Base-by-base conservation (phyloP, 1,284 basidiomycete species). In the Rhodofomes roseus region DNA sequence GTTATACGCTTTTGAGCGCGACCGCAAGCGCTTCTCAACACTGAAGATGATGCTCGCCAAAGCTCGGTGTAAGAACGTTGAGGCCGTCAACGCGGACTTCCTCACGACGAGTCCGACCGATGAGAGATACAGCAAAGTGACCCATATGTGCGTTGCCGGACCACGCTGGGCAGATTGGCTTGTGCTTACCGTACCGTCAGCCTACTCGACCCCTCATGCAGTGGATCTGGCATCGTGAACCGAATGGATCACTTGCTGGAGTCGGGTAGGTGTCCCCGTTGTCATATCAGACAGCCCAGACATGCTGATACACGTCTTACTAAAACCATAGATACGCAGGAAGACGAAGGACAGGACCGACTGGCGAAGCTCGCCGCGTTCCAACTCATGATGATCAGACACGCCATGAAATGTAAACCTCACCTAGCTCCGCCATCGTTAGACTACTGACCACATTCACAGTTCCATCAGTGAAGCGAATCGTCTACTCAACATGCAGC, bases 401-500 rank as follows among this genome's bases (percentile, higher is more conserved):
- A 98, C 70, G 96, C 96, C 9, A 95, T 99, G 88, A 89, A 87
- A 72, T 99, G 94, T 94, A 70, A 70, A 82, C 70, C 31, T 64
- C 40, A 18, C 34, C 23, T 36, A 18, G 41, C 23, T 20, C 40
- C 48, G 37, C 31, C 1, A 9, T 20, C 2, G 41, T 22, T 20
- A 16, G 39, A 40, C 60, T 46, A 59, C 50, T 36, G 25, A 12
- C 40, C 25, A 3, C 2, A 8, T 14, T n/a, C 11, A 71, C 70
- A 79, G 92, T 93, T 68, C 82, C 82, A 0, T 69, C 74, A 1
- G 82, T 82, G 2, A 65, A 80, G 56, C 87, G 85, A 64, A 92
- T 98, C 60, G 95, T 96, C 18, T 99, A 99, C 75, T 98, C 95
- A 22, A 99, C 96, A 12, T 98, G 96, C 74, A 96, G 94, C 61